Percentiles rank a stretch among this genome's conserved stretches.
These are phyloP conservation scores for Mortierella sp. DNA, from an alignment of 371 early-diverging fungal species.

Conservation along the genomic window DNA sequence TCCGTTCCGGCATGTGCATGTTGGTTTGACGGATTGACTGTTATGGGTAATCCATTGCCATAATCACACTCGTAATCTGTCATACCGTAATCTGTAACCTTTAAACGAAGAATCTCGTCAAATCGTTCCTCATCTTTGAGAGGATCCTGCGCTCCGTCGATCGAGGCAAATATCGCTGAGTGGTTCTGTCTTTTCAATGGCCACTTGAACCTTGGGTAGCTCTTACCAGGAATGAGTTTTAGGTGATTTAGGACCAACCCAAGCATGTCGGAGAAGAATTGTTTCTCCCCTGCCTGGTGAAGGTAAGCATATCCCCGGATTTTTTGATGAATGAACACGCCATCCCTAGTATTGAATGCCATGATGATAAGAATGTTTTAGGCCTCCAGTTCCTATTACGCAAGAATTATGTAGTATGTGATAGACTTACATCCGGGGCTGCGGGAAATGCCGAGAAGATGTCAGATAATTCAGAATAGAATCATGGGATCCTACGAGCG, in stretches of 20 bases:
- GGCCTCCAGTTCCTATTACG: neutral
- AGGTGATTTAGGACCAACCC: conserved; percentile 23
- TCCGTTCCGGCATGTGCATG: neutral
- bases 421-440: conserved; percentile 32
- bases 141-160: neutral
- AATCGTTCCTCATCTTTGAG: neutral
- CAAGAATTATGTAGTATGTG: neutral
- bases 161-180: neutral
- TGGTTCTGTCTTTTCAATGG: neutral
- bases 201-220: neutral
- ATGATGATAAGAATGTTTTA: neutral
- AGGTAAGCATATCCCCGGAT: conserved; percentile 43
- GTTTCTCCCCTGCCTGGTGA: conserved; percentile 37
- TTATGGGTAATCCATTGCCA: neutral
- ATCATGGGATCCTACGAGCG: conserved; percentile 20
- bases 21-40: neutral
- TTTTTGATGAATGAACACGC: conserved; percentile 25
- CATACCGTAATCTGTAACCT: conserved; percentile 8
- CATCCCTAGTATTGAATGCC: conserved; percentile 23
- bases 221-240: conserved; percentile 12
- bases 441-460: conserved; percentile 36
- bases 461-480: conserved; percentile 35
- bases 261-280: conserved; percentile 33
- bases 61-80: conserved; percentile 1
- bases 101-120: neutral